These are phyloP conservation scores for Cubamyces lactineus DNA, from an alignment of 768 basidiomycete species.

Conservation along the genomic window DNA sequence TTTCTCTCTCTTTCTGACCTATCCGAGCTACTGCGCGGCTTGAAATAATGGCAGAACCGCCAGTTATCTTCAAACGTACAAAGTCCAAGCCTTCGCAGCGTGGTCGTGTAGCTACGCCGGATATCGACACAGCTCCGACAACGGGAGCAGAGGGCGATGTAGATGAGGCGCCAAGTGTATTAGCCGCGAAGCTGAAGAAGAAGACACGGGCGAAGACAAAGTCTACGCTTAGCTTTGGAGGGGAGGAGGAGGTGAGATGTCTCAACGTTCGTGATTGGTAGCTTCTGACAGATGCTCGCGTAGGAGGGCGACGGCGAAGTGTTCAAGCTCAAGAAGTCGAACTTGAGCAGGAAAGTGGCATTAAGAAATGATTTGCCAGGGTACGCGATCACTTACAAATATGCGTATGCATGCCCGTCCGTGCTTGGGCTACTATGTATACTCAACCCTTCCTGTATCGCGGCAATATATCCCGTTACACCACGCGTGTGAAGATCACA, in stretches of 20 bases:
- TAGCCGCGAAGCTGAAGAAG: constrained; percentile 71
- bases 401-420: neutral
- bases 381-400: neutral
- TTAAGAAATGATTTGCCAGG: constrained; percentile 46
- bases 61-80: constrained; percentile 49
- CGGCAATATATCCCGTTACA: neutral
- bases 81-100: constrained; percentile 44
- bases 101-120: constrained; percentile 38
- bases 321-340: constrained; percentile 84
- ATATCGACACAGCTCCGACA: constrained; percentile 26
- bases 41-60: constrained; percentile 33
- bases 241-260: constrained; percentile 57
- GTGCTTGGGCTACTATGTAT: constrained; percentile 23
- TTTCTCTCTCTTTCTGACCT: neutral
- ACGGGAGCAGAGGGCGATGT: constrained; percentile 34
- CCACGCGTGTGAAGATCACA: constrained; percentile 1
- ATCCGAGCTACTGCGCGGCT: neutral
- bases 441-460: neutral
- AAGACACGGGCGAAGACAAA: constrained; percentile 66
- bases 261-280: constrained; percentile 5
- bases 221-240: constrained; percentile 79
- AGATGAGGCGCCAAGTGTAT: constrained; percentile 59
- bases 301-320: constrained; percentile 64
- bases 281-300: constrained; percentile 34
- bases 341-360: constrained; percentile 65